A percentile compares a stretch with the other conserved stretches of the same genome.
phyloP scores from a whole-genome alignment of 192 early-diverging fungal species.

The Spizellomyces punctatus region DNA sequence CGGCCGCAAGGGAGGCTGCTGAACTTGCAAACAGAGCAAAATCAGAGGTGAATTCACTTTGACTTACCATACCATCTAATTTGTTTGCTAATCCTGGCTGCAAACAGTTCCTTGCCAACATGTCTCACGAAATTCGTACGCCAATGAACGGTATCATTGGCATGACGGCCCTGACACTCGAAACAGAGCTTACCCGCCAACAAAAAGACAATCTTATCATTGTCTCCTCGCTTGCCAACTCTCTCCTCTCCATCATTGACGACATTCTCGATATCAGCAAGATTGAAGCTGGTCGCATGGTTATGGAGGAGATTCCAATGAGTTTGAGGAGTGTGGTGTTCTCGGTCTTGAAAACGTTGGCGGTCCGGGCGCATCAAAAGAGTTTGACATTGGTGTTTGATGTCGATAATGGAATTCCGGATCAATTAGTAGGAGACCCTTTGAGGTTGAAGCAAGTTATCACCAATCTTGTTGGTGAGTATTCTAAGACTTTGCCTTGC shows the following conservation, averaged over 20 bases:
- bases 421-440: conserved; percentile 55
- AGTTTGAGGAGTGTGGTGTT: conserved; percentile 60
- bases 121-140: conserved; percentile 60
- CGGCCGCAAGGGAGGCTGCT: conserved; percentile 75
- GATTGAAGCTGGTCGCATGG: conserved; percentile 60
- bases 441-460: conserved; percentile 62
- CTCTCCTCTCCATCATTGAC: conserved; percentile 39
- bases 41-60: conserved; percentile 27
- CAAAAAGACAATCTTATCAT: conserved; percentile 83
- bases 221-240: conserved; percentile 57
- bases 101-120: conserved; percentile 59
- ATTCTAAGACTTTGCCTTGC: not conserved
- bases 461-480: conserved; percentile 54
- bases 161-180: conserved; percentile 60
- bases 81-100: not conserved
- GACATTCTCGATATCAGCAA: conserved; percentile 60
- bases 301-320: conserved; percentile 52
- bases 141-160: conserved; percentile 40
- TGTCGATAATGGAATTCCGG: conserved; percentile 56
- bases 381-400: conserved; percentile 54
- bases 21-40: conserved; percentile 81
- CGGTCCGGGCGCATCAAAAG: conserved; percentile 55
- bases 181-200: conserved; percentile 75
- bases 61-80: not conserved
- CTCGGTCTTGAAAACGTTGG: conserved; percentile 59